Base-by-base conservation (phyloP, 306 rosid genomes). In the Glycine soja region DNA sequence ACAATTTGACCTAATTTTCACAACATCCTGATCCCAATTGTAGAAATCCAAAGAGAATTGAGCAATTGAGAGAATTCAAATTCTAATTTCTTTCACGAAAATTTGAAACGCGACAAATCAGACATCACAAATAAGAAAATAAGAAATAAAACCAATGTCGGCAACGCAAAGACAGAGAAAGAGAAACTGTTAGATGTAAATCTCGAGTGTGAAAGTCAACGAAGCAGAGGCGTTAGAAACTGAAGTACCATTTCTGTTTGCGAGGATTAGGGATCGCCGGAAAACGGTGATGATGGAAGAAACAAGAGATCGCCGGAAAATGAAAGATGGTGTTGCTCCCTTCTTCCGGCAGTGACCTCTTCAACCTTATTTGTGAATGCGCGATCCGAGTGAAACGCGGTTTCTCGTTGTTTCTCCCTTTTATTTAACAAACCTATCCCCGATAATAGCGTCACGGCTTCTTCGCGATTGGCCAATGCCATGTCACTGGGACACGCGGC, bases 371-470 rank as follows among this genome's bases (percentile, higher is more conserved):
- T 83, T 4, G 45, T 58, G 48, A n/a, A 9, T 4, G 30, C 30
- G 13, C 63, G 67, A 48, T 76, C 50, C 34, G 62, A 48, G 65
- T 2, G 61, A 75, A 69, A n/a, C 19, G 42, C 69, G 80, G 54
- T 51, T 32, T 8, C 38, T 19, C 5, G 7, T 7, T 79, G 48
- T 65, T 38, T 65, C 42, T 34, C 57, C n/a, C 19, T n/a, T 75
- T 36, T 75, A 61, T 46, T 10, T 36, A 16, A 45, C 13, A 1
- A 7, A 30, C 67, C 66, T 63, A 63, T 68, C 65, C 24, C 82
- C 90, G 77, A 54, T 18, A 9, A 42, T 3, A 46, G 52, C 88
- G 90, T 87, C 90, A 84, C 88, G 80, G 10, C 71, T 84, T 76
- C 66, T 84, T 81, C 46, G 77, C 82, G 0, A 84, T 87, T 84